A percentile compares a stretch with the other conserved stretches of the same genome.
Conservation (phyloP, 805 yeast species). For the Candida yuanshanica region DNA sequence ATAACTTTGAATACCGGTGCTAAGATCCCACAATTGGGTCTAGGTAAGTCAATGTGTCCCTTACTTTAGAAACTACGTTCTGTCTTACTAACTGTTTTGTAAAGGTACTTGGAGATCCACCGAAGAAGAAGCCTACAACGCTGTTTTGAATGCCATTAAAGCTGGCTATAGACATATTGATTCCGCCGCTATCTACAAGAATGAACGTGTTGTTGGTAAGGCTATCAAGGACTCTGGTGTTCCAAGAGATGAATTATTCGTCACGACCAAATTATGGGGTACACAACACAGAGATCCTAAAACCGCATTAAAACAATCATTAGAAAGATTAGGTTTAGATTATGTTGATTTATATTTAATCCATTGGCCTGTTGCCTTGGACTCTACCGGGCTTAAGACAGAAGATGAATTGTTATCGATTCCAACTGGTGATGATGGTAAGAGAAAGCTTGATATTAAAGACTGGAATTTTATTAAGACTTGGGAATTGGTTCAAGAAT, state of each 20-base stretch:
- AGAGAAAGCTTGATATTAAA: slow-evolving; percentile 42
- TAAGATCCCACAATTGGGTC: slow-evolving; percentile 46
- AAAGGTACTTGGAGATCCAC: slow-evolving; percentile 41
- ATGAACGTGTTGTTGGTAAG: slow-evolving; percentile 49
- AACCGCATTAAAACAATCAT: slow-evolving; percentile 50
- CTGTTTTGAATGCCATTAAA: slow-evolving; percentile 14
- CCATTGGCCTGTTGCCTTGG: slow-evolving; percentile 75
- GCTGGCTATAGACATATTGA: slow-evolving; percentile 61
- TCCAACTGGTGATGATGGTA: slow-evolving; percentile 31
- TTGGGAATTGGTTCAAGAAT: slow-evolving; percentile 16
- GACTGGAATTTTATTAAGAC: slow-evolving; percentile 32
- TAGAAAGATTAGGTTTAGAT: slow-evolving; percentile 59
- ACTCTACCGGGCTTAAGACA: slow-evolving; percentile 30
- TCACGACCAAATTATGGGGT: slow-evolving; percentile 69
- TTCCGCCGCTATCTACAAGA: slow-evolving; percentile 50
- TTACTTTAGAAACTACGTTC: too few relatives aligned
- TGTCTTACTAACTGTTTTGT: too few relatives aligned
- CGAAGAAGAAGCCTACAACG: slow-evolving; percentile 22
- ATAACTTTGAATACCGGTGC: slow-evolving; percentile 41
- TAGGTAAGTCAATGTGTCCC: slow-evolving; percentile 26
- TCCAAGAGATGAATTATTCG: slow-evolving; percentile 57
- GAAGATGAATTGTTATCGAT: slow-evolving; percentile 9
- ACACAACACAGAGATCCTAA: slow-evolving; percentile 39
- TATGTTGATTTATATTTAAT: slow-evolving; percentile 74
- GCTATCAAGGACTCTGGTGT: slow-evolving; percentile 52